A percentile compares a stretch with the other conserved stretches of the same genome.
phyloP scores from a whole-genome alignment of 257 asterid species.

The Capsicum chinense region DNA sequence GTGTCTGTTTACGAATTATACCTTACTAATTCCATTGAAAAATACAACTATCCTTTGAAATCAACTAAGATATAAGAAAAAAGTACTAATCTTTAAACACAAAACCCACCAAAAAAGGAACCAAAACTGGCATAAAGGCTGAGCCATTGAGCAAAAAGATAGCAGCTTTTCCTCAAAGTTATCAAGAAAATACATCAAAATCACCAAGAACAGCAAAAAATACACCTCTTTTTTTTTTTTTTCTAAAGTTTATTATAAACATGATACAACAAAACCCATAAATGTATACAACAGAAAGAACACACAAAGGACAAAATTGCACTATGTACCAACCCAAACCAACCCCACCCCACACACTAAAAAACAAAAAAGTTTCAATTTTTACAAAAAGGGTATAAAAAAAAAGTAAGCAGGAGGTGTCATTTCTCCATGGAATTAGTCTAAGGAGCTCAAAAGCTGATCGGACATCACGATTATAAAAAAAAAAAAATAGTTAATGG shows the following conservation, averaged over 20 bases:
- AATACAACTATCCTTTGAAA: not conserved
- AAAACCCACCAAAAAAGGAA: not conserved
- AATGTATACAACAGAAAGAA: not conserved
- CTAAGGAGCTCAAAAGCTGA: too few species aligned
- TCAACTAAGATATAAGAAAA: not conserved
- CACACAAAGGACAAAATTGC: not conserved
- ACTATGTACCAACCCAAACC: not conserved
- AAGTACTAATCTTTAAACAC: not conserved
- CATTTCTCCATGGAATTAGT: too few species aligned
- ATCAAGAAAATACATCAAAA: not conserved
- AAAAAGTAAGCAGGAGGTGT: not conserved
- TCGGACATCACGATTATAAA: too few species aligned
- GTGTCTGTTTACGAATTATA: not conserved
- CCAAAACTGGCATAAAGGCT: not conserved
- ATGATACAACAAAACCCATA: constrained; percentile 1
- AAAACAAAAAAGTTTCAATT: not conserved
- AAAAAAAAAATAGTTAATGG: too few species aligned
- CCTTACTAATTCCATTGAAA: not conserved
- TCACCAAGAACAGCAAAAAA: not conserved
- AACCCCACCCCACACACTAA: not conserved
- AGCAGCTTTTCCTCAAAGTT: not conserved
- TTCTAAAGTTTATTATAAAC: not conserved
- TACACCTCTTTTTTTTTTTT: too few species aligned
- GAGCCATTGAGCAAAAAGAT: not conserved
- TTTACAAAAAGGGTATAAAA: not conserved